phyloP scores from a whole-genome alignment of 148 eudicot genomes.

The Rhododendron henanense region DNA sequence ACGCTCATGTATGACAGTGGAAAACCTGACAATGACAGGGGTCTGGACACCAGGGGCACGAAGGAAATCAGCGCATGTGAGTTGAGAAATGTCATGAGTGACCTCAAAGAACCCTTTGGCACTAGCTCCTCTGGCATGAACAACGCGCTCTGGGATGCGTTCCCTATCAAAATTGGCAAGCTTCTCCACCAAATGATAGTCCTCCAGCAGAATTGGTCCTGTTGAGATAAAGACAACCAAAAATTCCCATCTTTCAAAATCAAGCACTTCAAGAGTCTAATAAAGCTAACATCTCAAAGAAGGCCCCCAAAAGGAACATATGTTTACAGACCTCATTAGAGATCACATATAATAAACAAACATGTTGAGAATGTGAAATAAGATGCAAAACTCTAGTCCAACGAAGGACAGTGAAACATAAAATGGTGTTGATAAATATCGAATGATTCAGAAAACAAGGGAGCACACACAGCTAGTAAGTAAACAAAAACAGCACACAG shows the following conservation, averaged over 20 bases:
- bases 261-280: background rate
- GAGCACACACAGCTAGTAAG: background rate
- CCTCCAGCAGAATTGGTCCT: constrained; percentile 82
- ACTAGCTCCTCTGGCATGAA: constrained; percentile 79
- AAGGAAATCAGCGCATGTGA: constrained; percentile 91
- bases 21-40: constrained; percentile 90
- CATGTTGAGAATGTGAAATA: background rate
- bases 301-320: background rate
- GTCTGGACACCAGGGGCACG: constrained; percentile 95
- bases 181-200: constrained; percentile 74
- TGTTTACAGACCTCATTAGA: background rate
- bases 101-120: constrained; percentile 90
- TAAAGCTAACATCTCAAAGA: background rate
- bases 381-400: background rate
- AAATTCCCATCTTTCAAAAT: background rate
- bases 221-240: constrained; percentile 7
- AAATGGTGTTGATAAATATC: background rate
- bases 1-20: constrained; percentile 97
- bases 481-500: background rate
- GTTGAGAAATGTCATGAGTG: constrained; percentile 81
- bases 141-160: constrained; percentile 85
- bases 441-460: background rate
- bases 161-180: constrained; percentile 74
- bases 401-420: background rate
- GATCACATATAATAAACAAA: background rate